Percentiles rank a stretch among this genome's conserved stretches.
phyloP scores from a whole-genome alignment of 75 land plant species.

The Pseudotsuga menziesii region DNA sequence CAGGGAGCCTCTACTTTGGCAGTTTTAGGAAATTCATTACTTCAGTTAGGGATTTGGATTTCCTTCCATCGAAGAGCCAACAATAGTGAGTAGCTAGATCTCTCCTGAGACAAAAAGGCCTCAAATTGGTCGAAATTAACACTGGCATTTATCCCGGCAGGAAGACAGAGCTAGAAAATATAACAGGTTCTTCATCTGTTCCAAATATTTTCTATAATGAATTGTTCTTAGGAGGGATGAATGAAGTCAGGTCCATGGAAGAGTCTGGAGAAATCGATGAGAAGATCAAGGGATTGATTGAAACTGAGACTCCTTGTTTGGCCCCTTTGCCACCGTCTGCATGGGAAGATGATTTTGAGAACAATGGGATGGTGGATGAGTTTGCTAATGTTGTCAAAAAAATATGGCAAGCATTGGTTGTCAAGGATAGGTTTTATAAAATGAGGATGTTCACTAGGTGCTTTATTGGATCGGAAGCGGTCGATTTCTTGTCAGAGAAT shows the following conservation, averaged over 20 bases:
- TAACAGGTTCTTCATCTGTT: conserved; percentile 52
- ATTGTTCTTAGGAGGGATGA: conserved; percentile 54
- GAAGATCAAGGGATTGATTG: conserved; percentile 45
- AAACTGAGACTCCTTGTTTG: conserved; percentile 38
- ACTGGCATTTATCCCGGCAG: conserved; percentile 66
- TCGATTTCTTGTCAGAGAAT: conserved; percentile 74
- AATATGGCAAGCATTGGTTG: conserved; percentile 45
- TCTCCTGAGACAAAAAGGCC: conserved; percentile 38
- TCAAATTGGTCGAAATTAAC: conserved; percentile 69
- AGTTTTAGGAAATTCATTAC: too few species aligned
- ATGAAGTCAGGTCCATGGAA: conserved; percentile 50
- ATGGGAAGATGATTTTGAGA: conserved; percentile 67
- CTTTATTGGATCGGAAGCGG: conserved; percentile 74
- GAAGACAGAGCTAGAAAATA: conserved; percentile 66
- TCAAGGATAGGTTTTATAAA: too few species aligned
- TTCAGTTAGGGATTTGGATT: too few species aligned
- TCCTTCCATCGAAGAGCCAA: too few species aligned
- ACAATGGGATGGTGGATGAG: conserved; percentile 55
- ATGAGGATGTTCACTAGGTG: conserved; percentile 60
- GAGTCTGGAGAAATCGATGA: conserved; percentile 61
- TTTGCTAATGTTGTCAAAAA: conserved; percentile 54
- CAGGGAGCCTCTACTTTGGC: too few species aligned
- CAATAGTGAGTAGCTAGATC: conserved; percentile 39
- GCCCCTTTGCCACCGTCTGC: conserved; percentile 67
- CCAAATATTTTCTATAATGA: conserved; percentile 70